Evolutionary conservation across 2,329 filamentous ascomycete genomes (phyloP).

Genomic region (Celoporthe dispersa): DNA sequence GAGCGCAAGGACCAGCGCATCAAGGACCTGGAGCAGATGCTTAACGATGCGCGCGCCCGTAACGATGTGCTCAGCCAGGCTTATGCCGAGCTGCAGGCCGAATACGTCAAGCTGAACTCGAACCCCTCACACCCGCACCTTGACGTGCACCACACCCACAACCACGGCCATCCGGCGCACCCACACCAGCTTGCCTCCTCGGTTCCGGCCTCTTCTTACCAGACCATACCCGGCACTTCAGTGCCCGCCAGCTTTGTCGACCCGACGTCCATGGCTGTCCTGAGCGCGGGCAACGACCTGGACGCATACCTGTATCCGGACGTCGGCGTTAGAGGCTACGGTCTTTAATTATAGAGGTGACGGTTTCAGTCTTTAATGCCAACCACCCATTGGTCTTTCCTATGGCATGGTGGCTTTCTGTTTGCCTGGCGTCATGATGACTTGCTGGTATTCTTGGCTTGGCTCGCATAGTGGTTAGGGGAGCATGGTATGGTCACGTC

Average conservation of each 20-base stretch:
- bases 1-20: constrained; percentile 69
- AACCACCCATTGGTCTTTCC: not conserved
- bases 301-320: constrained; percentile 40
- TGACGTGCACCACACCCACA: constrained; percentile 35
- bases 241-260: constrained; percentile 29
- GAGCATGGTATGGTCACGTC: not conserved
- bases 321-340: constrained; percentile 34
- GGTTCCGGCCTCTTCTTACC: constrained; percentile 27
- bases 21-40: constrained; percentile 63
- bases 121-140: constrained; percentile 23
- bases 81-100: constrained; percentile 54
- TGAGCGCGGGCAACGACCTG: constrained; percentile 35
- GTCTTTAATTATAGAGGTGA: constrained; percentile 27
- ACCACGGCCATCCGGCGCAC: constrained; percentile 20
- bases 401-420: not conserved
- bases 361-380: too few relatives aligned
- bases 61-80: constrained; percentile 60
- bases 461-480: not conserved
- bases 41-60: constrained; percentile 57
- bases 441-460: not conserved
- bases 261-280: constrained; percentile 30
- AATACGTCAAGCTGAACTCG: constrained; percentile 46
- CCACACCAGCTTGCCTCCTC: constrained; percentile 32
- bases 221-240: constrained; percentile 16
- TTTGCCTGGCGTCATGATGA: not conserved